Evolutionary conservation across 331 rosid genomes (phyloP), one percentile per base, ranked within the genome.

Genomic region (Quercus tomentella): DNA sequence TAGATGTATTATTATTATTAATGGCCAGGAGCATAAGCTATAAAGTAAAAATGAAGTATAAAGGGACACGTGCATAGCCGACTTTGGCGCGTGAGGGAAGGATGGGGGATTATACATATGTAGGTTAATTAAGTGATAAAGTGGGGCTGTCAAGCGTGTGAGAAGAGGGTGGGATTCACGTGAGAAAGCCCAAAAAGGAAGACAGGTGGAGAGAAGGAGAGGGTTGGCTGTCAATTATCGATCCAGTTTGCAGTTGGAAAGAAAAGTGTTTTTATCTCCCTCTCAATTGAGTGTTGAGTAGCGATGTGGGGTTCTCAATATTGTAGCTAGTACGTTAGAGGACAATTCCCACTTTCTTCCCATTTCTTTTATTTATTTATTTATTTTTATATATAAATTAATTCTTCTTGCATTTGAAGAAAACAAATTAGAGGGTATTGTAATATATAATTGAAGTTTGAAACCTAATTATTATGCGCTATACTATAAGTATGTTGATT

Each of bases 101-200:
- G 83, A 82, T 84, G 83, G 58, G 84, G 58, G 82, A 78, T 79
- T 76, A 80, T 85, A 41, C 2, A 41, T 41, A 41, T 41, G 12
- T 80, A 73, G 78, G 75, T 70, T 73, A 45, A 55, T 0, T 61
- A 66, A 78, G 79, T 77, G 80, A 86, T 87, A 88, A 77, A 78
- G 87, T 80, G 79, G 87, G 81, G n/a, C 78, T 81, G 45, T 66
- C 82, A 75, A 84, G 89, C 86, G 92, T 77, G 94, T 81, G 81
- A 80, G 81, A 73, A 70, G 81, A 82, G 88, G 76, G 86, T 84
- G 87, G 80, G 92, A 82, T 84, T 93, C 98, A 93, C 86, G 93
- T 93, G 98, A 91, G 98, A 90, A 83, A 82, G 73, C 78, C 11
- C 76, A 68, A 79, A 70, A 86, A 87, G 84, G 88, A 54, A 79